These are phyloP conservation scores for Ajuga chamaepitys DNA, from an alignment of 257 asterid genomes.

Conservation along the genomic window DNA sequence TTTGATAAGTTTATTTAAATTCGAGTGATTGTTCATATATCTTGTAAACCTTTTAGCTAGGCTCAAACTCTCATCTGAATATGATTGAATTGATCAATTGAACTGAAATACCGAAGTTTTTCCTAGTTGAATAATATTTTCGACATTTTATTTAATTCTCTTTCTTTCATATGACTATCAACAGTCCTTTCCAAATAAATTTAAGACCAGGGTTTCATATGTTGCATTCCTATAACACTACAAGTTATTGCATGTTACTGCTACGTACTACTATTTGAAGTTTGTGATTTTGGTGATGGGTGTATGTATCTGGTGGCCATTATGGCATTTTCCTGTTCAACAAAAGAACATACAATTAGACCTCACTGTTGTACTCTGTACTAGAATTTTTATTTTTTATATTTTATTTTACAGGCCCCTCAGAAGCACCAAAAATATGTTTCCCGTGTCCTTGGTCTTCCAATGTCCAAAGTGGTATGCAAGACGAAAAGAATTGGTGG, in stretches of 20 bases:
- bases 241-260: neutral
- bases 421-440: conserved; percentile 92
- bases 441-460: conserved; percentile 77
- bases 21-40: neutral
- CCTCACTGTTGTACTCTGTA: neutral
- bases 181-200: neutral
- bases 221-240: neutral
- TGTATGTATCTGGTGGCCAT: neutral
- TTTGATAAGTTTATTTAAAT: neutral
- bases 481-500: conserved; percentile 96
- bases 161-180: neutral
- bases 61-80: neutral
- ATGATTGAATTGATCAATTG: neutral
- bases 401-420: conserved; percentile 50
- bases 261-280: neutral
- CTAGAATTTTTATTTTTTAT: conserved; percentile 3
- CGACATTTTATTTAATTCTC: too few species aligned
- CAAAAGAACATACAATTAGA: neutral
- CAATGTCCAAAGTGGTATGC: conserved; percentile 98
- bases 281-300: neutral
- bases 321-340: neutral
- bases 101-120: neutral
- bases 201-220: neutral
- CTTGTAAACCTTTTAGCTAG: neutral
- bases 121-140: neutral